Conservation (phyloP, 208 protist species). For the Strigomonas culicis region DNA sequence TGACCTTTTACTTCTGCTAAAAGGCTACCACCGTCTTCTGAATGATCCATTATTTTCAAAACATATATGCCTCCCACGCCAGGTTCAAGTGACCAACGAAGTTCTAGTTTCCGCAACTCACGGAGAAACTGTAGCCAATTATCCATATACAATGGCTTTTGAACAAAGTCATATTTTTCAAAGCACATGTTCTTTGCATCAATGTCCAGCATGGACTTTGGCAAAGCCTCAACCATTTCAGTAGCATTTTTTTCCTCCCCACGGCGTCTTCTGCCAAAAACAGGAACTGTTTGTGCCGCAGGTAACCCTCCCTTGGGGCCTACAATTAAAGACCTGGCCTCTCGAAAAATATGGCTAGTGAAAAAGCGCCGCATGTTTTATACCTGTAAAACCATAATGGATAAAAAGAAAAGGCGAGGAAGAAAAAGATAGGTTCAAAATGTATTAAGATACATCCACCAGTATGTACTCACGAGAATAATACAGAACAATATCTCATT, state of each 20-base stretch:
- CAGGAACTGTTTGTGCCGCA: not conserved
- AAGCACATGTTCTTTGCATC: conserved; percentile 55
- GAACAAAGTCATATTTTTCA: conserved; percentile 70
- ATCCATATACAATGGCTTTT: conserved; percentile 55
- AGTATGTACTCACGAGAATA: conserved; percentile 15
- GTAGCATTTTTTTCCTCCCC: not conserved
- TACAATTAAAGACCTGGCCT: no score
- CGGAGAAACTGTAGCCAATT: conserved; percentile 63
- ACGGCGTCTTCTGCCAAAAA: conserved; percentile 1
- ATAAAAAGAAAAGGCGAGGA: not conserved
- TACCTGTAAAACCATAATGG: conserved; percentile 7
- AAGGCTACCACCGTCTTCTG: conserved; percentile 34
- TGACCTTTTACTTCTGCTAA: conserved; percentile 43
- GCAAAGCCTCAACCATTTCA: not conserved
- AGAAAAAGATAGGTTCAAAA: not conserved
- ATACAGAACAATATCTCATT: no score
- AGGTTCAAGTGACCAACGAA: conserved; percentile 54
- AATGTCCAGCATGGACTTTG: conserved; percentile 25
- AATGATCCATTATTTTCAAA: conserved; percentile 56
- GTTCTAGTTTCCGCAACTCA: conserved; percentile 61
- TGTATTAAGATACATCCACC: conserved; percentile 15
- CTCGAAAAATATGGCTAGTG: conserved; percentile 11
- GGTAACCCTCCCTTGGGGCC: not conserved
- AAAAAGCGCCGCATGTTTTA: conserved; percentile 5
- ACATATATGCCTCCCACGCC: conserved; percentile 35